Percentiles rank a stretch among this genome's conserved stretches.
phyloP scores from a whole-genome alignment of 2,329 filamentous ascomycete genomes.

The Chrysosporium queenslandicum region DNA sequence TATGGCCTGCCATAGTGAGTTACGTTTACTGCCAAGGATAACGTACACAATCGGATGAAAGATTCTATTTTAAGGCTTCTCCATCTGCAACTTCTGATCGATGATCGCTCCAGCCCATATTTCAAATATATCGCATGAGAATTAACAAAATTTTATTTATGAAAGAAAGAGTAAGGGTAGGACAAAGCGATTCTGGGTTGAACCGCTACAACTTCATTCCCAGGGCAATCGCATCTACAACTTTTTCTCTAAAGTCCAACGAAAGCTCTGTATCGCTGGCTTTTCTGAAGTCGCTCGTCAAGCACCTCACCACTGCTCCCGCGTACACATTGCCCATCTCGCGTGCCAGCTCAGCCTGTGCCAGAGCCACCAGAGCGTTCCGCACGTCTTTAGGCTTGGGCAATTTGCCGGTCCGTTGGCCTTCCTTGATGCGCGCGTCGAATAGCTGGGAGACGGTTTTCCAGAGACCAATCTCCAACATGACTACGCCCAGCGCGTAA shows the following conservation, averaged over 20 bases:
- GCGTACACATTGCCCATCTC: conserved; percentile 24
- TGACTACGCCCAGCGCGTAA: conserved; percentile 32
- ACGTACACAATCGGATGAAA: too few relatives aligned
- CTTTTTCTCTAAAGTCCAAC: conserved; percentile 22
- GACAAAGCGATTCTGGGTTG: too few relatives aligned
- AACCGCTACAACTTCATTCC: conserved; percentile 14
- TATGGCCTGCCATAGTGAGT: too few relatives aligned
- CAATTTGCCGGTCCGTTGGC: conserved; percentile 19
- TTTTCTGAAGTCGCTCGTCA: conserved; percentile 20
- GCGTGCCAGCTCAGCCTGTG: conserved; percentile 18
- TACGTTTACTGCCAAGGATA: too few relatives aligned
- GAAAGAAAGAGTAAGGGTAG: too few relatives aligned
- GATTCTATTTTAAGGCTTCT: too few relatives aligned
- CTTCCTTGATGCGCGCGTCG: conserved; percentile 20
- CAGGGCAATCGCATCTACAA: conserved; percentile 19
- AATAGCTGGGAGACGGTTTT: conserved; percentile 24
- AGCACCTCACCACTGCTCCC: conserved; percentile 20
- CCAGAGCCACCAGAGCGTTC: conserved; percentile 18
- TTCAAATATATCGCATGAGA: too few relatives aligned
- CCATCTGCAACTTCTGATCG: too few relatives aligned
- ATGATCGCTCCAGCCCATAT: too few relatives aligned
- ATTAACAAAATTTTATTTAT: too few relatives aligned
- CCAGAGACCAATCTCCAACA: conserved; percentile 33
- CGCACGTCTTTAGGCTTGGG: conserved; percentile 21
- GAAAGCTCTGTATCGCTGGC: conserved; percentile 20